Evolutionary conservation across 2,329 filamentous ascomycete species (phyloP).

Genomic region (Chaetomiaceae sp.): DNA sequence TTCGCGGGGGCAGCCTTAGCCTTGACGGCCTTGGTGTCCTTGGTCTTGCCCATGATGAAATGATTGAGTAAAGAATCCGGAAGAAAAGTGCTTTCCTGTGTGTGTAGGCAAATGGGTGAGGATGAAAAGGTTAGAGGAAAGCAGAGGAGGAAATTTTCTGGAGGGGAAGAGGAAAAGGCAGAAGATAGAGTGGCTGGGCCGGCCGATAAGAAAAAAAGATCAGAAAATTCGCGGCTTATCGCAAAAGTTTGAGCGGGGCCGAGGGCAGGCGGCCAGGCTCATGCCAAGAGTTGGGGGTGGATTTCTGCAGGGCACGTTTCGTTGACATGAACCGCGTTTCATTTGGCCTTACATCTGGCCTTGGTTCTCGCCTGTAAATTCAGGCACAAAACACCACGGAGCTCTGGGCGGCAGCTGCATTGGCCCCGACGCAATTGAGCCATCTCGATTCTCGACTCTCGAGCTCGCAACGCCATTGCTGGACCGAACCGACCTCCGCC

Average conservation of each 20-base stretch:
- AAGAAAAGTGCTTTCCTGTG: constrained; percentile 20
- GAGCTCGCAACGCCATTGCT: constrained; percentile 11
- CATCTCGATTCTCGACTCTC: background rate
- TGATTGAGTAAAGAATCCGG: constrained; percentile 17
- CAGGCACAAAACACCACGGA: constrained; percentile 11
- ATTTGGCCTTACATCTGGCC: background rate
- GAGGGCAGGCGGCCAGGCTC: constrained; percentile 20
- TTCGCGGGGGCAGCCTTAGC: constrained; percentile 53
- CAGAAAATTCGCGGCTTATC: constrained; percentile 25
- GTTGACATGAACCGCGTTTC: background rate
- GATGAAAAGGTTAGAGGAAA: constrained; percentile 20
- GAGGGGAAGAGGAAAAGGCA: constrained; percentile 2
- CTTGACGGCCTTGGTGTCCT: constrained; percentile 58
- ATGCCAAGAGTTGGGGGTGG: constrained; percentile 3
- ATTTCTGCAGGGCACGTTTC: too few relatives aligned
- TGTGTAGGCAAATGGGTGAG: constrained; percentile 17
- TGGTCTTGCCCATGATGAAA: constrained; percentile 59
- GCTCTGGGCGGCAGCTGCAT: background rate
- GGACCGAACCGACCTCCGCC: constrained; percentile 11
- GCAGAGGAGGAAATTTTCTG: constrained; percentile 11
- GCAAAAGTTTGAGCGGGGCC: constrained; percentile 24
- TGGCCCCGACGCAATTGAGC: constrained; percentile 8
- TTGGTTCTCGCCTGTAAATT: constrained; percentile 16
- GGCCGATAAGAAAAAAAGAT: constrained; percentile 10
- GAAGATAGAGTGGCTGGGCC: constrained; percentile 2